phyloP scores from a whole-genome alignment of 73 alveolate genomes.

The Paraurostyla sp. region DNA sequence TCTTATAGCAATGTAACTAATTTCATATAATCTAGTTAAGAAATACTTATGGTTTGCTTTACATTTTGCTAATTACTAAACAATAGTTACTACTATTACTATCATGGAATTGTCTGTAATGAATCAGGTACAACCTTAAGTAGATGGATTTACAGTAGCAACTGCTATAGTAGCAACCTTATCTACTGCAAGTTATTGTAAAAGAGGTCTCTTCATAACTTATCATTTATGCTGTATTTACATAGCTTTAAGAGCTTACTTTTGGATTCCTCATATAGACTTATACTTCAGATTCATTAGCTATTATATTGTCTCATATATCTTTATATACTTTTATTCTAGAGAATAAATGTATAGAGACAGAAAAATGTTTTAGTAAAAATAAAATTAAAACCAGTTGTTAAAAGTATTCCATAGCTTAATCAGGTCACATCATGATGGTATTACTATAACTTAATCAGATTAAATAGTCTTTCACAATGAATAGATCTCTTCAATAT shows the following conservation, averaged over 20 bases:
- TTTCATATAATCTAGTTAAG: too few relatives aligned
- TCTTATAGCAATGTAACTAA: too few relatives aligned
- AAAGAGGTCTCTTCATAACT: background rate
- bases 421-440: slow-evolving; percentile 20
- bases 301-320: background rate
- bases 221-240: background rate
- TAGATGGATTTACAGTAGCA: too few relatives aligned
- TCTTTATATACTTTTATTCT: background rate
- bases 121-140: too few relatives aligned
- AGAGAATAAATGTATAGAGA: background rate
- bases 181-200: background rate
- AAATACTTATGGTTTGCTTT: too few relatives aligned
- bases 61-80: too few relatives aligned
- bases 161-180: too few relatives aligned
- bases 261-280: background rate
- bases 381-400: background rate
- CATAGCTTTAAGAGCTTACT: background rate
- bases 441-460: background rate
- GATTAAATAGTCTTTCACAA: background rate
- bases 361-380: background rate
- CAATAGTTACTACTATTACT: too few relatives aligned
- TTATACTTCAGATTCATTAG: background rate
- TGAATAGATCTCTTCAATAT: background rate
- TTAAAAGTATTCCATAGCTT: background rate
- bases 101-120: too few relatives aligned